phyloP scores from a whole-genome alignment of 768 basidiomycete genomes.

The Amanita rimosa region DNA sequence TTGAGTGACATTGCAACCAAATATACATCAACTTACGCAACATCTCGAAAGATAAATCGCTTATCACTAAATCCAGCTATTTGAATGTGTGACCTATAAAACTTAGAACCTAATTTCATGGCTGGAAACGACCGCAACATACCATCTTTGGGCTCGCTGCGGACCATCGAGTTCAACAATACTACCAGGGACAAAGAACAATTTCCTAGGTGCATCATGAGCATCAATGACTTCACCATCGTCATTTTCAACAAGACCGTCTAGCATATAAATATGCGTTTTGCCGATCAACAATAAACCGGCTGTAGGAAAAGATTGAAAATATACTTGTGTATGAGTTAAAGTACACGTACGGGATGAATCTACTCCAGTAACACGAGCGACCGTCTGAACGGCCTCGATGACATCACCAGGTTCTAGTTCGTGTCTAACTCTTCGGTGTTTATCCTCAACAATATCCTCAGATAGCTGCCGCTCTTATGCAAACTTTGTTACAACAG shows the following conservation, averaged over 20 bases:
- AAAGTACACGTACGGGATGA: slow-evolving; percentile 62
- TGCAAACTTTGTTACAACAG: slow-evolving; percentile 1
- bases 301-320: slow-evolving; percentile 31
- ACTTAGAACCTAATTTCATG: slow-evolving; percentile 3
- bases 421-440: slow-evolving; percentile 77
- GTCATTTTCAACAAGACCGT: slow-evolving; percentile 81
- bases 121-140: slow-evolving; percentile 9
- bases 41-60: slow-evolving; percentile 83
- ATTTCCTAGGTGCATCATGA: slow-evolving; percentile 67
- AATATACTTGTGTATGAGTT: not conserved
- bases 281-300: slow-evolving; percentile 82
- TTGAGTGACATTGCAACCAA: not conserved
- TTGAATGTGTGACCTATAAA: slow-evolving; percentile 63
- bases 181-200: slow-evolving; percentile 81
- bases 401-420: slow-evolving; percentile 86
- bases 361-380: slow-evolving; percentile 83
- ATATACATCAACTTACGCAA: slow-evolving; percentile 50
- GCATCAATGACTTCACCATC: slow-evolving; percentile 85
- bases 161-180: slow-evolving; percentile 71
- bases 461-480: slow-evolving; percentile 56
- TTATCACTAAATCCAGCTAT: slow-evolving; percentile 71
- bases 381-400: slow-evolving; percentile 78
- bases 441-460: slow-evolving; percentile 80
- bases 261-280: slow-evolving; percentile 81
- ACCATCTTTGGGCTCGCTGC: slow-evolving; percentile 80